Conservation (phyloP, 352 stramenopile species). For the Phytophthora fragariae region DNA sequence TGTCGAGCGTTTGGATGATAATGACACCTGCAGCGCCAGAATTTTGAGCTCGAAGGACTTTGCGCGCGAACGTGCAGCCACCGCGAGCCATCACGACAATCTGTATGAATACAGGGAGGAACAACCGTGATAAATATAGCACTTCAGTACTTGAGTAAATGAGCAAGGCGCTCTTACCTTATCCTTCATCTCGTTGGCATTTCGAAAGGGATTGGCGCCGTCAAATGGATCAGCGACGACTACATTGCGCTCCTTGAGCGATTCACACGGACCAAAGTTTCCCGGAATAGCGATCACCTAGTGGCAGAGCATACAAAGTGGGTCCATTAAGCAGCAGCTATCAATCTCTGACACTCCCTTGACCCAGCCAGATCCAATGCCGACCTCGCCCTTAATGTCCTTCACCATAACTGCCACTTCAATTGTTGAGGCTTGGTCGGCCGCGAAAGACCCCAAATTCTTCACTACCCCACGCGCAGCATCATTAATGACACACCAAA, state of each 20-base stretch:
- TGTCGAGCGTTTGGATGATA: slow-evolving; percentile 74
- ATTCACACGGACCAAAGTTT: slow-evolving; percentile 82
- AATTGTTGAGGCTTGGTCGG: slow-evolving; percentile 77
- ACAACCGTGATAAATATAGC: background rate
- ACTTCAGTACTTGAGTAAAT: background rate
- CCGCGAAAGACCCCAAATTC: slow-evolving; percentile 65
- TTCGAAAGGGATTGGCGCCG: slow-evolving; percentile 52
- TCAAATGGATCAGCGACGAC: slow-evolving; percentile 71
- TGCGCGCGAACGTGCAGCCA: slow-evolving; percentile 77
- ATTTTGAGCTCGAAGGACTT: slow-evolving; percentile 70
- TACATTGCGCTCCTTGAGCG: slow-evolving; percentile 47
- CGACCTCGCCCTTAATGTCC: slow-evolving; percentile 80
- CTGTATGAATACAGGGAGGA: slow-evolving; percentile 19
- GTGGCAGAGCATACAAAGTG: background rate
- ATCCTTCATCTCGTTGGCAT: slow-evolving; percentile 46
- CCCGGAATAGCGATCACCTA: slow-evolving; percentile 76
- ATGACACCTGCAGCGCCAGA: slow-evolving; percentile 64
- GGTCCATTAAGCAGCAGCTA: background rate
- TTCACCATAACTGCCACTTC: slow-evolving; percentile 72
- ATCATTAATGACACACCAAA: slow-evolving; percentile 12
- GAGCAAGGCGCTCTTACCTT: slow-evolving; percentile 43
- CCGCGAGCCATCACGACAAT: slow-evolving; percentile 80
- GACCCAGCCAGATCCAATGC: background rate
- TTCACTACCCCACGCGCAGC: slow-evolving; percentile 42
- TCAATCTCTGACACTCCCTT: background rate